A percentile compares a stretch with the other conserved stretches of the same genome.
Conservation (phyloP, 139 green algal species). For the Prasinococcaceae sp. region DNA sequence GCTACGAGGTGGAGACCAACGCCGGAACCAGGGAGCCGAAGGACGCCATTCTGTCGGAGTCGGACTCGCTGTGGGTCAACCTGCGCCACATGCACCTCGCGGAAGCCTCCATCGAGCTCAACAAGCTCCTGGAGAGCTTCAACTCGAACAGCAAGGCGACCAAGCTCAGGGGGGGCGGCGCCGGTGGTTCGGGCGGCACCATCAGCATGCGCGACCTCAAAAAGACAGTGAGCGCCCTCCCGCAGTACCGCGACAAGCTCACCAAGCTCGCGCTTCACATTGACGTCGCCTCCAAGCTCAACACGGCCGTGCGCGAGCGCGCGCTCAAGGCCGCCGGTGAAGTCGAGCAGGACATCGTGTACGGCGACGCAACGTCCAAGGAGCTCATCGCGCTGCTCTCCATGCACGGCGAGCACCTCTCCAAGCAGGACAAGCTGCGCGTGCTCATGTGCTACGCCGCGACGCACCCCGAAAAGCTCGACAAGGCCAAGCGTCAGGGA, state of each 20-base stretch:
- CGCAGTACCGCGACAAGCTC: slow-evolving; percentile 69
- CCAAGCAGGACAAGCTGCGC: slow-evolving; percentile 55
- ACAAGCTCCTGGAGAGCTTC: slow-evolving; percentile 46
- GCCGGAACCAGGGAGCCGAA: slow-evolving; percentile 45
- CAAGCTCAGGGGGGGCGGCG: slow-evolving; percentile 1
- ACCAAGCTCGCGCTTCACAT: slow-evolving; percentile 67
- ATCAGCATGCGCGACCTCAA: slow-evolving; percentile 14
- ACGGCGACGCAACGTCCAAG: slow-evolving; percentile 76
- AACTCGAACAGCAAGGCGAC: slow-evolving; percentile 48
- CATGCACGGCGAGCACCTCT: neutral
- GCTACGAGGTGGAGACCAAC: slow-evolving; percentile 26
- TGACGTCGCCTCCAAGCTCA: slow-evolving; percentile 58
- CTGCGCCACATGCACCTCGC: slow-evolving; percentile 84
- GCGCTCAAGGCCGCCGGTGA: slow-evolving; percentile 64
- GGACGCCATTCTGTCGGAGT: slow-evolving; percentile 59
- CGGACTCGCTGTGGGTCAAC: slow-evolving; percentile 56
- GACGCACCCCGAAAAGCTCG: slow-evolving; percentile 88
- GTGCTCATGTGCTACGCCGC: slow-evolving; percentile 84
- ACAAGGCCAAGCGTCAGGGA: slow-evolving; percentile 43
- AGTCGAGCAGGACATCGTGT: slow-evolving; percentile 91
- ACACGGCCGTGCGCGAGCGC: slow-evolving; percentile 35
- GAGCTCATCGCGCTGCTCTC: slow-evolving; percentile 53
- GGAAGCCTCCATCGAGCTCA: slow-evolving; percentile 37
- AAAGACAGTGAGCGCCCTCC: slow-evolving; percentile 55
- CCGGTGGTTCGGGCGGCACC: too few relatives aligned